Percentiles rank a stretch among this genome's conserved stretches.
These are phyloP conservation scores for Euptelea pleiosperma DNA, from an alignment of 164 flowering plant species.

Conservation along the genomic window DNA sequence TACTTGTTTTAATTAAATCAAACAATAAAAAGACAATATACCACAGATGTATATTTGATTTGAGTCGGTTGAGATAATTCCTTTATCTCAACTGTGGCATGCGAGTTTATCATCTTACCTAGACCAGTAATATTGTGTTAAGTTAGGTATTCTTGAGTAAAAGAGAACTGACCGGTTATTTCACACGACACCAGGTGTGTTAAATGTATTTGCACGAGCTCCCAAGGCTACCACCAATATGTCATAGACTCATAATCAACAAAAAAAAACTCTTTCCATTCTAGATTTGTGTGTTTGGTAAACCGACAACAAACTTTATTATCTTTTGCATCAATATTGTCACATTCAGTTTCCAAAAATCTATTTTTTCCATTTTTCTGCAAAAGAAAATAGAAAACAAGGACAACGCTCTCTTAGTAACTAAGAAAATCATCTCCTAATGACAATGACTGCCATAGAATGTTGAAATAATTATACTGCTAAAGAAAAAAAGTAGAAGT, in stretches of 20 bases:
- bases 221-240: slow-evolving; percentile 85
- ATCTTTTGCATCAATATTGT: slow-evolving; percentile 68
- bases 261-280: slow-evolving; percentile 53
- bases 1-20: too few relatives aligned
- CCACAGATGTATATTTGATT: too few relatives aligned
- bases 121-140: too few relatives aligned
- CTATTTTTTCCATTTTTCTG: slow-evolving; percentile 59
- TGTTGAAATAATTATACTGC: too few relatives aligned
- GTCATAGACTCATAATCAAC: slow-evolving; percentile 93
- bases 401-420: neutral
- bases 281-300: slow-evolving; percentile 24
- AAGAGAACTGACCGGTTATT: too few relatives aligned
- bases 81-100: too few relatives aligned
- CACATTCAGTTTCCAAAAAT: slow-evolving; percentile 83
- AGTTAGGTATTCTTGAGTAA: too few relatives aligned
- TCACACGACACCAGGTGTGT: slow-evolving; percentile 86
- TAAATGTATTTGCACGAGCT: slow-evolving; percentile 83
- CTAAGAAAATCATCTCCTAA: neutral
- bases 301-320: slow-evolving; percentile 76
- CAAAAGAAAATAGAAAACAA: slow-evolving; percentile 5
- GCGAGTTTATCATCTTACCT: too few relatives aligned
- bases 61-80: too few relatives aligned
- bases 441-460: neutral
- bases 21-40: too few relatives aligned
- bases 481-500: neutral